A percentile compares a stretch with the other conserved stretches of the same genome.
phyloP scores from a whole-genome alignment of 306 rosid genomes.

The Acacia crassicarpa region DNA sequence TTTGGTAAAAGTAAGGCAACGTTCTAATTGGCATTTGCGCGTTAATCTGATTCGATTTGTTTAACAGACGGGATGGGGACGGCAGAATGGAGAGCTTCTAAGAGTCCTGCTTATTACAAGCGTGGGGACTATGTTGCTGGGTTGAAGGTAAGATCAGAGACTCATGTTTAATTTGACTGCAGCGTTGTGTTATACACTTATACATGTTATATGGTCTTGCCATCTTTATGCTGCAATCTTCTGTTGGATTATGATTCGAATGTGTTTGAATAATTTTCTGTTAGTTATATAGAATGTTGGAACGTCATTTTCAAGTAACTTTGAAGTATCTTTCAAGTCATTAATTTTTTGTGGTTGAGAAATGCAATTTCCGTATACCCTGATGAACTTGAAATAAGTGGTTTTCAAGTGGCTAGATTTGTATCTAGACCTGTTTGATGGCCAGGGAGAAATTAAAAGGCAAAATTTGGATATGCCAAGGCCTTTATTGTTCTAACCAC shows the following conservation, averaged over 20 bases:
- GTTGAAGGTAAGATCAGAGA: slow-evolving; percentile 58
- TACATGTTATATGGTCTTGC: not conserved
- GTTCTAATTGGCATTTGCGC: not conserved
- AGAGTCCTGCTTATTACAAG: slow-evolving; percentile 86
- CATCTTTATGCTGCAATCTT: not conserved
- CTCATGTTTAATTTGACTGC: not conserved
- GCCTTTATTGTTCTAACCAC: slow-evolving; percentile 1
- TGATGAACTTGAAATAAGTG: not conserved
- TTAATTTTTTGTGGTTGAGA: not conserved
- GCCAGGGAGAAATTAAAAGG: not conserved
- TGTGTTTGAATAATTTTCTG: not conserved
- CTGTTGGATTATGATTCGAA: not conserved
- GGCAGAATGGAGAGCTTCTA: slow-evolving; percentile 96
- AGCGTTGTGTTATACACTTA: not conserved
- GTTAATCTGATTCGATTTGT: slow-evolving; percentile 23
- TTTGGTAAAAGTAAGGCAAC: not conserved
- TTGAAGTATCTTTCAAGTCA: not conserved
- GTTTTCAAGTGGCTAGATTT: not conserved
- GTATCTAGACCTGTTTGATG: slow-evolving; percentile 3
- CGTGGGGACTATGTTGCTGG: slow-evolving; percentile 98
- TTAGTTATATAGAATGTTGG: not conserved
- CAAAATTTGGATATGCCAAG: not conserved
- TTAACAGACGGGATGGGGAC: slow-evolving; percentile 93
- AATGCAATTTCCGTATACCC: not conserved
- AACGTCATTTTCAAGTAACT: slow-evolving; percentile 8